Percentiles rank a stretch among this genome's conserved stretches.
Evolutionary conservation across 768 basidiomycete species (phyloP).

Genomic region (Solioccasus polychromus): DNA sequence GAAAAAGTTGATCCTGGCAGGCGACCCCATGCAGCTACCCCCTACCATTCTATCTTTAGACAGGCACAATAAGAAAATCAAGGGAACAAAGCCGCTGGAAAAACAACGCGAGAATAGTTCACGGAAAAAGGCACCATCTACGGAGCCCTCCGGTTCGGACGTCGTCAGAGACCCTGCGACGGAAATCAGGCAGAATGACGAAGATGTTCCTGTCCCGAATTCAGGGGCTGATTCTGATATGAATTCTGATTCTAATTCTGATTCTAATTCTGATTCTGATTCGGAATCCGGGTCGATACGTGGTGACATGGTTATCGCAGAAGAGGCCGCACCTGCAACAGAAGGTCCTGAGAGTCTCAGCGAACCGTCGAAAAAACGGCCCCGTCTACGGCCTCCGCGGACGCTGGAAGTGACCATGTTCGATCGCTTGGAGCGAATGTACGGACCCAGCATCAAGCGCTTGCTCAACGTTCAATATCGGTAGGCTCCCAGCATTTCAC

Average conservation of each 20-base stretch:
- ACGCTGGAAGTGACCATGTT: constrained; percentile 89
- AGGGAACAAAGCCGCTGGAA: constrained; percentile 2
- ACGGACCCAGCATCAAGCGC: constrained; percentile 76
- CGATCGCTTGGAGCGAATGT: constrained; percentile 86
- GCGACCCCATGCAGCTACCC: constrained; percentile 94
- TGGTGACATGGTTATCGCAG: constrained; percentile 20
- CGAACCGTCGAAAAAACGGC: constrained; percentile 7
- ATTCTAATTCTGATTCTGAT: constrained; percentile 8
- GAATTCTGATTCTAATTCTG: no score
- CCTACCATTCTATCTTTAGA: constrained; percentile 82
- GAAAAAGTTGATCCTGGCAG: constrained; percentile 85
- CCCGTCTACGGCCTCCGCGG: constrained; percentile 52
- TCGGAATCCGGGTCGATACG: constrained; percentile 19
- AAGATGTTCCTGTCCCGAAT: constrained; percentile 6
- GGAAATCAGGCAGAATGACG: constrained; percentile 1
- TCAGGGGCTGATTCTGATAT: constrained; percentile 16
- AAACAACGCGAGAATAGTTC: background rate
- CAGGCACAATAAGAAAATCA: constrained; percentile 34
- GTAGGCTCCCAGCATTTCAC: constrained; percentile 35
- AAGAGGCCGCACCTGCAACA: constrained; percentile 12
- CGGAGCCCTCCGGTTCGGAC: background rate
- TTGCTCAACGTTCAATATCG: constrained; percentile 91
- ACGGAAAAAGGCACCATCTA: background rate
- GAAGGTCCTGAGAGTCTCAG: constrained; percentile 2
- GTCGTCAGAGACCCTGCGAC: background rate